These are phyloP conservation scores for Holtermanniella nyarrowii DNA, from an alignment of 768 basidiomycete genomes.

Conservation along the genomic window DNA sequence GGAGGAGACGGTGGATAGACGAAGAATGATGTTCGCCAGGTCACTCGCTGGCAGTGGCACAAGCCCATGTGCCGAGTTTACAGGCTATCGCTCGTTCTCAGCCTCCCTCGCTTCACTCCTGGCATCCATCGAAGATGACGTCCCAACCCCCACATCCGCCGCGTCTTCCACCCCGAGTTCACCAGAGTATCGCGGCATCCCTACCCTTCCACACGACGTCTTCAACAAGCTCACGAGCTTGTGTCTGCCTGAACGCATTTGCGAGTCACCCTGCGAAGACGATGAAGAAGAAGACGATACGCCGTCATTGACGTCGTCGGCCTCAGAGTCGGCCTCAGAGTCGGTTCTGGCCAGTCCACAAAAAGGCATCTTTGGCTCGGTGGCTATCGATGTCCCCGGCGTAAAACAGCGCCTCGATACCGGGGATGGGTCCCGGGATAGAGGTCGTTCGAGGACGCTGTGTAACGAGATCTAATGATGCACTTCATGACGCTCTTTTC, in stretches of 20 bases:
- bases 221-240: too few relatives aligned
- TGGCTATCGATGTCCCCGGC: neutral
- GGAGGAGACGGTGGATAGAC: conserved; percentile 27
- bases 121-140: neutral
- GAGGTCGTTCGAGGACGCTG: too few relatives aligned
- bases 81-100: conserved; percentile 30
- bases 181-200: too few relatives aligned
- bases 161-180: neutral
- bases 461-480: too few relatives aligned
- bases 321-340: neutral
- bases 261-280: too few relatives aligned
- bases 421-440: neutral
- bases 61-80: conserved; percentile 19
- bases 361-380: neutral
- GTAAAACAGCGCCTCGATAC: neutral
- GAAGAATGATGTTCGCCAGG: conserved; percentile 35
- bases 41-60: conserved; percentile 12
- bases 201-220: too few relatives aligned
- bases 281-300: neutral
- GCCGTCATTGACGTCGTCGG: neutral
- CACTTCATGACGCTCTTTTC: too few relatives aligned
- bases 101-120: conserved; percentile 21
- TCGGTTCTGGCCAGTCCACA: neutral
- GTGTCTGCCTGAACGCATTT: neutral
- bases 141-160: neutral